Evolutionary conservation across 345 rosid genomes (phyloP).

Genomic region (Viola odorata): DNA sequence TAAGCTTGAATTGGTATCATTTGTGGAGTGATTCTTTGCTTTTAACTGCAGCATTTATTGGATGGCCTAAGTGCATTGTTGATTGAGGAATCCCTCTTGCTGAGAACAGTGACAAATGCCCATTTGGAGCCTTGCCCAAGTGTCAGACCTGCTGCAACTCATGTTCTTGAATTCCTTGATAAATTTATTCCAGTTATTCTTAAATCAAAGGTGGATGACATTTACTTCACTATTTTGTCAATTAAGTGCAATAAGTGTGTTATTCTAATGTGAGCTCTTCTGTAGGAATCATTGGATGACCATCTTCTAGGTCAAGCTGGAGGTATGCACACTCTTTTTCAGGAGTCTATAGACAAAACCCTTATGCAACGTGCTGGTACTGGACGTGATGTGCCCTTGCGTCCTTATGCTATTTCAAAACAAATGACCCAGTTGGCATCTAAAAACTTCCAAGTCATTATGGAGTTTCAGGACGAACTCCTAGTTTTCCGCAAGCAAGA

Average conservation of each 20-base stretch:
- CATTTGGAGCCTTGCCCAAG: conserved; percentile 55
- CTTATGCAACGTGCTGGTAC: conserved; percentile 3
- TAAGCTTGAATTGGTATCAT: background rate
- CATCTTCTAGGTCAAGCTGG: conserved; percentile 45
- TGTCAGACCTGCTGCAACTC: conserved; percentile 42
- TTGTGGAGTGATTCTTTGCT: background rate
- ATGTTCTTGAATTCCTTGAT: conserved; percentile 45
- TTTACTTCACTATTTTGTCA: conserved; percentile 9
- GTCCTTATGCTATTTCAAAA: conserved; percentile 41
- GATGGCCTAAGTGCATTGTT: conserved; percentile 50
- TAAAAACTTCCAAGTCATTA: conserved; percentile 56
- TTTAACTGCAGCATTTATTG: conserved; percentile 56
- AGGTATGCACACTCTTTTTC: conserved; percentile 21
- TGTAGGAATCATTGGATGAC: conserved; percentile 67
- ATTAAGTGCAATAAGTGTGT: conserved; percentile 9
- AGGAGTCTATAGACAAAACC: conserved; percentile 9
- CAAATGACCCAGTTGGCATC: conserved; percentile 38
- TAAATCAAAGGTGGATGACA: conserved; percentile 56
- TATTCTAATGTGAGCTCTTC: conserved; percentile 20
- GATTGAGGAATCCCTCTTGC: conserved; percentile 54
- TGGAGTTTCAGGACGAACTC: conserved; percentile 53
- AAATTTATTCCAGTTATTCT: conserved; percentile 45
- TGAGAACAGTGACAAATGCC: conserved; percentile 48
- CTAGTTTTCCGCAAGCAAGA: conserved; percentile 29
- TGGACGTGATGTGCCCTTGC: conserved; percentile 15